Evolutionary conservation across 2,329 filamentous ascomycete genomes (phyloP).

Genomic region (Ophiostoma sp.): DNA sequence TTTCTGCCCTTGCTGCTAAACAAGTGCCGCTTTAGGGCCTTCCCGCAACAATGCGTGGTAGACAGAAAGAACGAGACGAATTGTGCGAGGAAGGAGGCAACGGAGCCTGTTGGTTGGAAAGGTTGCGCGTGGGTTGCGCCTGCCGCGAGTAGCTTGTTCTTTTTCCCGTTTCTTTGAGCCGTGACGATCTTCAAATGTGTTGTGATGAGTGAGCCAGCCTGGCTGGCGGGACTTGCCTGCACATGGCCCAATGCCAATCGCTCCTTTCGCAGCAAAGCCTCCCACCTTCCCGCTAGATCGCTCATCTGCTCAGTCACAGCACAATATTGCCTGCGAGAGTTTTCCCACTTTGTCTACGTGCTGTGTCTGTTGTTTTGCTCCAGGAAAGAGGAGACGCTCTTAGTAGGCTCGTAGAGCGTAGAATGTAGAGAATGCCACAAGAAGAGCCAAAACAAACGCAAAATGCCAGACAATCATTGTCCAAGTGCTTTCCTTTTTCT

Average conservation of each 20-base stretch:
- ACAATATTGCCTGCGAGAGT: not conserved
- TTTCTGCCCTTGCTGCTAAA: not conserved
- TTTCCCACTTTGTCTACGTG: not conserved
- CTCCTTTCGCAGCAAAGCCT: not conserved
- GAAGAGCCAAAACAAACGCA: not conserved
- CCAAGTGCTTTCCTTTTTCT: not conserved
- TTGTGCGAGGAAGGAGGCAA: not conserved
- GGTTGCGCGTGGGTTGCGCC: too few relatives aligned
- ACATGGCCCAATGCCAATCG: slow-evolving; percentile 4
- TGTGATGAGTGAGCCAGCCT: slow-evolving; percentile 15
- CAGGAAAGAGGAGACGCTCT: not conserved
- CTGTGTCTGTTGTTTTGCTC: slow-evolving; percentile 1
- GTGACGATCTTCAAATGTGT: not conserved
- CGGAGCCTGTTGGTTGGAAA: not conserved
- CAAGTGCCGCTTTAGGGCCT: slow-evolving; percentile 5
- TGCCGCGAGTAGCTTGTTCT: not conserved
- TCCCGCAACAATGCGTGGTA: not conserved
- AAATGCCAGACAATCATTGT: not conserved
- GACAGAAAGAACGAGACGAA: not conserved
- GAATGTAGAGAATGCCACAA: slow-evolving; percentile 10
- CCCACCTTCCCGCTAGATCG: not conserved
- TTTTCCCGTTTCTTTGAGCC: not conserved
- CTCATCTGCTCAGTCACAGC: not conserved
- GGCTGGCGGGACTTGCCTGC: slow-evolving; percentile 1
- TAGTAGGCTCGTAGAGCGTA: not conserved